phyloP scores from a whole-genome alignment of 768 basidiomycete genomes.

The Gyrodon lividus region DNA sequence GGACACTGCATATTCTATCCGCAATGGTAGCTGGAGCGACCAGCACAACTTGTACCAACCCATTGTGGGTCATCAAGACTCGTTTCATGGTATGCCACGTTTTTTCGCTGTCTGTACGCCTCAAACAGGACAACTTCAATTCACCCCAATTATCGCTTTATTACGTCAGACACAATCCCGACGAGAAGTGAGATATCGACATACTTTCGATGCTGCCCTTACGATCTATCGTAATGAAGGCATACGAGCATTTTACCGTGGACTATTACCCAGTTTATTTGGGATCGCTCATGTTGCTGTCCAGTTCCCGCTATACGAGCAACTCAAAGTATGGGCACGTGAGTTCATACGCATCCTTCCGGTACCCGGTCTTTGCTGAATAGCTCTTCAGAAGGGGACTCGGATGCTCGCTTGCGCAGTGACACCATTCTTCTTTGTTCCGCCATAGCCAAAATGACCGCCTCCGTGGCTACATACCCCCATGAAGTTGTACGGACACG shows the following conservation, averaged over 20 bases:
- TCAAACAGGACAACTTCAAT: constrained; percentile 2
- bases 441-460: constrained; percentile 93
- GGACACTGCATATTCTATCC: constrained; percentile 87
- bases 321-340: constrained; percentile 86
- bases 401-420: constrained; percentile 25
- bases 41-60: constrained; percentile 93
- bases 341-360: constrained; percentile 37
- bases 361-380: constrained; percentile 3
- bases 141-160: constrained; percentile 5
- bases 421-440: constrained; percentile 83
- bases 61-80: constrained; percentile 98
- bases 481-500: constrained; percentile 99
- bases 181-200: constrained; percentile 75
- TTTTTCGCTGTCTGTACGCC: background rate
- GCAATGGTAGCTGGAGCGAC: constrained; percentile 95
- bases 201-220: constrained; percentile 85
- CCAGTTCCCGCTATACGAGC: constrained; percentile 96
- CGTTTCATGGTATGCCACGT: constrained; percentile 85
- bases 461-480: constrained; percentile 93
- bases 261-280: constrained; percentile 86
- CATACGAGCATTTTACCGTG: constrained; percentile 86
- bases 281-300: constrained; percentile 96
- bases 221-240: constrained; percentile 94
- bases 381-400: constrained; percentile 27
- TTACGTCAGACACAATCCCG: constrained; percentile 73